A percentile compares a stretch with the other conserved stretches of the same genome.
Evolutionary conservation across 1,284 basidiomycete genomes (phyloP).

Genomic region (Ganoderma multipileum): DNA sequence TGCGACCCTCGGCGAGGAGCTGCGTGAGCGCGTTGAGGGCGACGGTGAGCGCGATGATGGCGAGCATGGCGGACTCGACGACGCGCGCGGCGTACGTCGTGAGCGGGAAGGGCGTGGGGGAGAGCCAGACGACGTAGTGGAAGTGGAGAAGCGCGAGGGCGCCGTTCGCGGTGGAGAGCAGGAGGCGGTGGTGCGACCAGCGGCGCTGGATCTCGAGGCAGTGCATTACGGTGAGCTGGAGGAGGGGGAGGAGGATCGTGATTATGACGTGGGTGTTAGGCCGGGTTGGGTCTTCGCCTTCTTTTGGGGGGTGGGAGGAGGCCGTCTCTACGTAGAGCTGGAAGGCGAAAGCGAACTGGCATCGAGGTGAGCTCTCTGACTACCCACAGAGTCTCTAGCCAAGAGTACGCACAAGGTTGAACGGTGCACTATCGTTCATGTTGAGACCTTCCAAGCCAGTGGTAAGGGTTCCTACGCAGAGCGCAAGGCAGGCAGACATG

Average conservation of each 20-base stretch:
- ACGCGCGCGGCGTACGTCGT: constrained; percentile 76
- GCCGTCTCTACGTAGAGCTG: constrained; percentile 75
- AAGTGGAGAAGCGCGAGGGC: constrained; percentile 69
- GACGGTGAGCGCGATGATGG: constrained; percentile 61
- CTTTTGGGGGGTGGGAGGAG: constrained; percentile 63
- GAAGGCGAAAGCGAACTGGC: constrained; percentile 76
- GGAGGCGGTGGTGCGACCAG: constrained; percentile 66
- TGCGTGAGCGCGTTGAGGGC: constrained; percentile 68
- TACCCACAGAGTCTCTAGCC: neutral
- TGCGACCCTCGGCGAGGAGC: constrained; percentile 59
- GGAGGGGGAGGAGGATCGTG: constrained; percentile 70
- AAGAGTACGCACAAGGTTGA: constrained; percentile 61
- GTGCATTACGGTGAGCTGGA: constrained; percentile 71
- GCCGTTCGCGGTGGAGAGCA: constrained; percentile 69
- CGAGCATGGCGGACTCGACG: constrained; percentile 67
- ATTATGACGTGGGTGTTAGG: constrained; percentile 74
- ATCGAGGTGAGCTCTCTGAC: constrained; percentile 1
- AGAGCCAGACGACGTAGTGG: constrained; percentile 63
- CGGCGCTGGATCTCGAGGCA: constrained; percentile 64
- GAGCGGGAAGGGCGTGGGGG: constrained; percentile 61
- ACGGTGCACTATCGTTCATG: constrained; percentile 59
- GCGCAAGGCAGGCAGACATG: constrained; percentile 65
- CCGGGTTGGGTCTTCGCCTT: constrained; percentile 54
- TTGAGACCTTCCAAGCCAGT: constrained; percentile 70
- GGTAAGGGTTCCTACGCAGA: constrained; percentile 69